Percentiles rank a stretch among this genome's conserved stretches.
Conservation (phyloP, 2,329 filamentous ascomycete species). For the Trichoderma sp. region DNA sequence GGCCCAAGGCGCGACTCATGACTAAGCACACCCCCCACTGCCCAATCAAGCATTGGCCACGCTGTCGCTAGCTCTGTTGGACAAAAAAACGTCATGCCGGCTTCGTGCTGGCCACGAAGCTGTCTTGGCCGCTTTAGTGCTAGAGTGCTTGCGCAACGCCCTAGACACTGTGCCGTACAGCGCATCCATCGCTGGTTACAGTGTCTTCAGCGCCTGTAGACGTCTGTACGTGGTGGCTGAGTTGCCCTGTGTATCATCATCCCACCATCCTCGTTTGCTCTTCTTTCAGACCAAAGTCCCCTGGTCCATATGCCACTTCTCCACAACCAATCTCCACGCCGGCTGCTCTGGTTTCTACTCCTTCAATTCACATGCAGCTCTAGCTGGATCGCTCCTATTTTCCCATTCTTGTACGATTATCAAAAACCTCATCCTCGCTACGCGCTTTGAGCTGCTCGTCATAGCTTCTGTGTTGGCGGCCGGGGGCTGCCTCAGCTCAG, state of each 20-base stretch:
- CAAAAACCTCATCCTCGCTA: not conserved
- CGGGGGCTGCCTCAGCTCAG: slow-evolving; percentile 23
- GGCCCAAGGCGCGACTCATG: not conserved
- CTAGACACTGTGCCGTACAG: slow-evolving; percentile 6
- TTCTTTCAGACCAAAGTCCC: slow-evolving; percentile 6
- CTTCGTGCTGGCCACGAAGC: not conserved
- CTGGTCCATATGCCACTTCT: slow-evolving; percentile 23
- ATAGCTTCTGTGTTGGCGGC: slow-evolving; percentile 12
- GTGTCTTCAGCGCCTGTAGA: not conserved
- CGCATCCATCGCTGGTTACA: slow-evolving; percentile 1
- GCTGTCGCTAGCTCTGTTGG: slow-evolving; percentile 2
- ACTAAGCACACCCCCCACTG: slow-evolving; percentile 6
- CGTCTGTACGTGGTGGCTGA: not conserved
- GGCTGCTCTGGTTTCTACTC: not conserved
- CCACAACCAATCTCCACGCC: slow-evolving; percentile 25
- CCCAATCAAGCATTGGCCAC: not conserved
- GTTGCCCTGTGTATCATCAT: slow-evolving; percentile 18
- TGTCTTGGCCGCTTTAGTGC: not conserved
- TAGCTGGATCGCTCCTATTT: slow-evolving; percentile 5
- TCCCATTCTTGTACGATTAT: not conserved
- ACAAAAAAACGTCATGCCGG: slow-evolving; percentile 15
- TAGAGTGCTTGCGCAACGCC: not conserved
- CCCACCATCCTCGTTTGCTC: not conserved
- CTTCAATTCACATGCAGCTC: slow-evolving; percentile 23
- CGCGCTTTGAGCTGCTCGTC: not conserved